Conservation (phyloP, 768 basidiomycete species). For the Boletus huronensis region DNA sequence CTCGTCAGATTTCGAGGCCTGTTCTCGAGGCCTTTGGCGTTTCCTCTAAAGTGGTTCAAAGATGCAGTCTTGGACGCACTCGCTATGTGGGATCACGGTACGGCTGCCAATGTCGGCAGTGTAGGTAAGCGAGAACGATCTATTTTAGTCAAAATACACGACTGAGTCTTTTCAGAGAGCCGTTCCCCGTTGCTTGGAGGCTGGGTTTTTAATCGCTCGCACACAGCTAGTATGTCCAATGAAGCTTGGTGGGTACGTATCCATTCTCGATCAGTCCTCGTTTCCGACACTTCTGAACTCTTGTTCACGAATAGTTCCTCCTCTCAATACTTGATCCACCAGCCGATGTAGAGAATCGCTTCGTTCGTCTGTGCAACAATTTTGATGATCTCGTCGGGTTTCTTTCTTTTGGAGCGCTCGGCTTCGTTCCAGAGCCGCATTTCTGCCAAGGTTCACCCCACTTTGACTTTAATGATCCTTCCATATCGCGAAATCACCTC, state of each 20-base stretch:
- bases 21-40: slow-evolving; percentile 2
- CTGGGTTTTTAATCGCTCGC: slow-evolving; percentile 30
- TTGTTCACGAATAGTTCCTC: neutral
- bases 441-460: slow-evolving; percentile 12
- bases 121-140: neutral
- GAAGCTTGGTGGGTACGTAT: slow-evolving; percentile 34
- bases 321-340: slow-evolving; percentile 9
- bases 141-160: neutral
- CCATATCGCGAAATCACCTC: slow-evolving; percentile 16
- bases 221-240: slow-evolving; percentile 21
- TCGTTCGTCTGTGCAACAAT: slow-evolving; percentile 30
- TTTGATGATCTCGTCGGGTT: slow-evolving; percentile 31
- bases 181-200: slow-evolving; percentile 29
- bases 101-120: slow-evolving; percentile 7
- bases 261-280: too few species aligned
- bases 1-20: slow-evolving; percentile 4
- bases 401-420: slow-evolving; percentile 25
- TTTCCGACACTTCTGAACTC: neutral
- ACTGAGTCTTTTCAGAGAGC: slow-evolving; percentile 1
- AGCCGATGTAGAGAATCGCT: slow-evolving; percentile 27
- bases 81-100: slow-evolving; percentile 9
- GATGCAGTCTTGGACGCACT: slow-evolving; percentile 26
- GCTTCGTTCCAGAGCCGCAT: slow-evolving; percentile 13
- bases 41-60: slow-evolving; percentile 27
- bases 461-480: neutral